Evolutionary conservation across 768 basidiomycete genomes (phyloP), one percentile per base, ranked within the genome.

Genomic region (Suillus ampliporus): DNA sequence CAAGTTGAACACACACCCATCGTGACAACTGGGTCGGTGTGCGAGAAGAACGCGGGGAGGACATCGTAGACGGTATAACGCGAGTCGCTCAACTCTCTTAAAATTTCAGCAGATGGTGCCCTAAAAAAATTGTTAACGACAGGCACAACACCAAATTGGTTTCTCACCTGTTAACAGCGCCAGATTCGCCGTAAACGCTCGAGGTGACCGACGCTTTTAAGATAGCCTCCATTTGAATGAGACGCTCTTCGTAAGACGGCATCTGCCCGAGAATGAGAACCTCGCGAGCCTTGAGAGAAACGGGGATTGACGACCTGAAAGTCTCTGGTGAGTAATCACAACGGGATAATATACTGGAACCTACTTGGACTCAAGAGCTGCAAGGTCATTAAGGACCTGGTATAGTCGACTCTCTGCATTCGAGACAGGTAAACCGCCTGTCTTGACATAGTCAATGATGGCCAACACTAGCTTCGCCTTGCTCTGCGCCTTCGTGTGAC

Each of bases 31-130:
- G 89, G 83, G 68, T 99, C 95, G 19, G 82, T 73, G 72, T 96
- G 92, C 63, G 85, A 87, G 86, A 99, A 99, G 83, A 99, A 99
- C 7, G 93, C 85, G 4, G 96, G 95, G 52, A 99, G 86, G 8
- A 99, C 97, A 72, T 99, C 97, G 76, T 90, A 99, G 17, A 99
- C 96, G 15, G 94, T 95, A 78, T 96, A 99, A 47, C 93, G 86
- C 7, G 97, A 98, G 77, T 99, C 97, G 65, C 91, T 94, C 31
- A 99, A 85, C 77, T 99, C 97, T 72, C 88, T 88, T 69, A 99
- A 82, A 41, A 95, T 84, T 64, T 99, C 96, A 3, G 86, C 81
- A 21, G 93, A 91, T 10, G 97, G 97, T 1, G 85, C 84, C 70
- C 95, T 94, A 57, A 19, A 57, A 8, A 51, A 61, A 7, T 50